These are phyloP conservation scores for Syncephalastrum monosporum DNA, from an alignment of 371 early-diverging fungal genomes.

Conservation along the genomic window DNA sequence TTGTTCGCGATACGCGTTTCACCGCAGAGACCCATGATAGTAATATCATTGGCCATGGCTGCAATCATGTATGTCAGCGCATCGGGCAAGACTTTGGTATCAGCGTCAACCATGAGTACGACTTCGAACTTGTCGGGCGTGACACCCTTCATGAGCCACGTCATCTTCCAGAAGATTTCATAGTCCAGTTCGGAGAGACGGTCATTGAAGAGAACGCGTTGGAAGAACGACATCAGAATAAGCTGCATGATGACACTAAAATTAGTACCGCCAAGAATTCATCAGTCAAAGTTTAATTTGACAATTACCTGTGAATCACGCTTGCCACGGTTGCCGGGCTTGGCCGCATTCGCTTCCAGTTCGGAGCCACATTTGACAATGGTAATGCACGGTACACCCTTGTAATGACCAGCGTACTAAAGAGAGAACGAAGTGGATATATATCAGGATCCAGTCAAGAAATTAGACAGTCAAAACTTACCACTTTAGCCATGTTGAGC, in stretches of 20 bases:
- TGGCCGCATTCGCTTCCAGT: conserved; percentile 61
- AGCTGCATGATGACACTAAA: conserved; percentile 18
- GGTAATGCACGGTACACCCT: conserved; percentile 80
- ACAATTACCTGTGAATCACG: conserved; percentile 92
- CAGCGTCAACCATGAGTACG: conserved; percentile 97
- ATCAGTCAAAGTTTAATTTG: too few relatives aligned
- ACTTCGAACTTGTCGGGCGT: conserved; percentile 89
- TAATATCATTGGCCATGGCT: conserved; percentile 81
- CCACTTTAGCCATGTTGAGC: conserved; percentile 89
- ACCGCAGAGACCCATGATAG: conserved; percentile 85
- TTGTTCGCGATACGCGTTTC: conserved; percentile 89
- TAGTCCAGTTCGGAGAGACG: conserved; percentile 95
- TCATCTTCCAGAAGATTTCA: conserved; percentile 92
- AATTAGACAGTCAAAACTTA: conserved; percentile 14
- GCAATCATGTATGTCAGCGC: conserved; percentile 78
- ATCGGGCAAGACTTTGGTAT: conserved; percentile 83
- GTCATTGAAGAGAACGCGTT: conserved; percentile 89
- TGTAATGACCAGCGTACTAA: conserved; percentile 89
- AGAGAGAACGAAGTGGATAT: background rate
- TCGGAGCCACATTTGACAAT: conserved; percentile 91
- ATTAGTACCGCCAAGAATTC: background rate
- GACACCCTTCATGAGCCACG: conserved; percentile 74
- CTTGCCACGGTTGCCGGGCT: conserved; percentile 97
- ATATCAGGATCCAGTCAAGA: background rate
- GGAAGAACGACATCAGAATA: conserved; percentile 96